Evolutionary conservation across 768 basidiomycete genomes (phyloP).

Genomic region (Trametes coccinea): DNA sequence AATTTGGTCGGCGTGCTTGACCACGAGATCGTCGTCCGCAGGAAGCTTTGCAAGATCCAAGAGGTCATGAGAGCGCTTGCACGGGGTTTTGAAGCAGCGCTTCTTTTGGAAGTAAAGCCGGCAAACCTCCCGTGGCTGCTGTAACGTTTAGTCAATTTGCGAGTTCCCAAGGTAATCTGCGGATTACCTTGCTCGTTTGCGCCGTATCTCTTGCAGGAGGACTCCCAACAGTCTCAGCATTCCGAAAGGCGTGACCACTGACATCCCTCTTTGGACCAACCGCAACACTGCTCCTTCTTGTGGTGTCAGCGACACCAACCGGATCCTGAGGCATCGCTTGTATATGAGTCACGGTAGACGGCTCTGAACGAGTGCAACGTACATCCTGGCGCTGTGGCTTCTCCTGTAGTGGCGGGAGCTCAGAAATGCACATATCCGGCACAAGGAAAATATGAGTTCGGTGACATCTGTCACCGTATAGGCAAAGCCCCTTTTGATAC

Average conservation of each 20-base stretch:
- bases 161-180: no score
- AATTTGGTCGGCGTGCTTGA: conserved; percentile 1
- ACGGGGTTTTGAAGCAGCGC: not conserved
- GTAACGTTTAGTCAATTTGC: not conserved
- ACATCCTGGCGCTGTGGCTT: not conserved
- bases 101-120: not conserved
- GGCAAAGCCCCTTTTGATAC: conserved; percentile 19
- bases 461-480: conserved; percentile 10
- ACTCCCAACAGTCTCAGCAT: not conserved
- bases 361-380: not conserved
- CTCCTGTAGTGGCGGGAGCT: not conserved
- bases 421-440: not conserved
- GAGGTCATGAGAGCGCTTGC: conserved; percentile 4
- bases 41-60: conserved; percentile 5
- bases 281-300: no score
- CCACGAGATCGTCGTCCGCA: not conserved
- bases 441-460: conserved; percentile 14
- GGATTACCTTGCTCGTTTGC: not conserved
- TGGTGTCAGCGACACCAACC: no score
- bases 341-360: no score
- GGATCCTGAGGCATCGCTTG: no score
- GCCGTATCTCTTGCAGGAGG: not conserved
- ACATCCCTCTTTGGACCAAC: no score
- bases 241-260: no score
- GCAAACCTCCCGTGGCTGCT: not conserved